Evolutionary conservation across 768 basidiomycete genomes (phyloP).

Genomic region (Tremella mesenterica): DNA sequence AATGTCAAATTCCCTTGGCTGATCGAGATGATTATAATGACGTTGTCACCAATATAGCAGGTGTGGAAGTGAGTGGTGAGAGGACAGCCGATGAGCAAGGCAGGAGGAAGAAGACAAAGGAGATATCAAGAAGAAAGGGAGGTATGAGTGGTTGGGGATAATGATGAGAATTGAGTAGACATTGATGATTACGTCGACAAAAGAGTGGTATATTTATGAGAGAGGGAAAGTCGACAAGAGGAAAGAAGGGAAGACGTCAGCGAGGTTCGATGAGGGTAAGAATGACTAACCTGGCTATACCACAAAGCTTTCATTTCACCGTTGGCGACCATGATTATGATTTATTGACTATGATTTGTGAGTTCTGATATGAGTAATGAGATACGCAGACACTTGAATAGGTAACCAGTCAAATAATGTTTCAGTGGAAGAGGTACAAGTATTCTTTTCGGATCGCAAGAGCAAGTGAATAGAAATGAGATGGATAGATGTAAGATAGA

Average conservation of each 20-base stretch:
- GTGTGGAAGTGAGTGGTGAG: neutral
- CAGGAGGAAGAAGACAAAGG: slow-evolving; percentile 2
- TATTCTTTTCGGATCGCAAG: too few relatives aligned
- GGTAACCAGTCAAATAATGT: too few relatives aligned
- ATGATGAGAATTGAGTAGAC: too few relatives aligned
- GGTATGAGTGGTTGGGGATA: neutral
- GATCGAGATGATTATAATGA: slow-evolving; percentile 6
- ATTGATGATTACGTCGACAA: too few relatives aligned
- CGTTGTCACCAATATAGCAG: neutral
- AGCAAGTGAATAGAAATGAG: too few relatives aligned
- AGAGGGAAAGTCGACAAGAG: slow-evolving; percentile 2
- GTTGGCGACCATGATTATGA: slow-evolving; percentile 18
- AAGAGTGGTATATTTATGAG: too few relatives aligned
- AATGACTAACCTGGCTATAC: slow-evolving; percentile 54
- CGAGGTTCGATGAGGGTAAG: neutral
- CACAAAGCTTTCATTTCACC: slow-evolving; percentile 61
- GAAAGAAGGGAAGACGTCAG: neutral
- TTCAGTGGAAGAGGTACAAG: too few relatives aligned
- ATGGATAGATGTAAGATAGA: too few relatives aligned
- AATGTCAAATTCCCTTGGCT: slow-evolving; percentile 62
- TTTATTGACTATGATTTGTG: too few relatives aligned
- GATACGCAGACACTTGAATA: too few relatives aligned
- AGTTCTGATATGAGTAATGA: too few relatives aligned
- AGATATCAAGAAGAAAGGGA: slow-evolving; percentile 1
- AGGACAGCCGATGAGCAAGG: neutral